A percentile compares a stretch with the other conserved stretches of the same genome.
These are phyloP conservation scores for Pichia eremophila DNA, from an alignment of 805 yeast species.

Conservation along the genomic window DNA sequence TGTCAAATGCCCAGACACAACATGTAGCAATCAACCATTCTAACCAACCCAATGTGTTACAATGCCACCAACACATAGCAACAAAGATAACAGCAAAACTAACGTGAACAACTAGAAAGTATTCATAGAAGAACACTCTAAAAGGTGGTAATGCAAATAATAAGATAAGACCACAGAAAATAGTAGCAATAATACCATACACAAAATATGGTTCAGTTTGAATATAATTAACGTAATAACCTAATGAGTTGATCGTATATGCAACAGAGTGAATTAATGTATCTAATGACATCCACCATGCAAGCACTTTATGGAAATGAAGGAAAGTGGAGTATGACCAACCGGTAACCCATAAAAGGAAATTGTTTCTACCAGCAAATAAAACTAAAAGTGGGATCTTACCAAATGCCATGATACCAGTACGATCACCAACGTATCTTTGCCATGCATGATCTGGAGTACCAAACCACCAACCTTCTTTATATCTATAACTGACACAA, in stretches of 20 bases:
- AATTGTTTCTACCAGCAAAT: slow-evolving; percentile 40
- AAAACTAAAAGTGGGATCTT: slow-evolving; percentile 33
- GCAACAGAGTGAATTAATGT: slow-evolving; percentile 32
- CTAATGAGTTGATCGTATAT: slow-evolving; percentile 17
- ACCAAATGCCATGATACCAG: slow-evolving; percentile 34
- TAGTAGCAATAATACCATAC: slow-evolving; percentile 33
- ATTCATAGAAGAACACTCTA: slow-evolving; percentile 49
- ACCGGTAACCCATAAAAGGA: slow-evolving; percentile 34
- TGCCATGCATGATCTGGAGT: slow-evolving; percentile 28
- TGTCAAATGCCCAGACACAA: slow-evolving; percentile 44
- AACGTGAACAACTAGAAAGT: slow-evolving; percentile 51
- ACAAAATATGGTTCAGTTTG: slow-evolving; percentile 11
- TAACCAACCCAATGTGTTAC: slow-evolving; percentile 28
- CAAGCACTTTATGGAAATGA: slow-evolving; percentile 58
- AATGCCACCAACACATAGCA: slow-evolving; percentile 50
- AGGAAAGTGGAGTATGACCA: slow-evolving; percentile 35
- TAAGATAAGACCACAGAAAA: slow-evolving; percentile 33
- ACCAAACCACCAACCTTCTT: too few relatives aligned
- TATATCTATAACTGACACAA: slow-evolving; percentile 12
- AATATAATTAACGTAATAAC: slow-evolving; percentile 6
- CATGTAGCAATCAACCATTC: slow-evolving; percentile 29
- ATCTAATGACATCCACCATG: slow-evolving; percentile 38
- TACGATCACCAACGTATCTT: slow-evolving; percentile 23
- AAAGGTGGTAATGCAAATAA: slow-evolving; percentile 42
- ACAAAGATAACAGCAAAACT: slow-evolving; percentile 44